These are phyloP conservation scores for Backusella macrospora DNA, from an alignment of 192 early-diverging fungal species.

Conservation along the genomic window DNA sequence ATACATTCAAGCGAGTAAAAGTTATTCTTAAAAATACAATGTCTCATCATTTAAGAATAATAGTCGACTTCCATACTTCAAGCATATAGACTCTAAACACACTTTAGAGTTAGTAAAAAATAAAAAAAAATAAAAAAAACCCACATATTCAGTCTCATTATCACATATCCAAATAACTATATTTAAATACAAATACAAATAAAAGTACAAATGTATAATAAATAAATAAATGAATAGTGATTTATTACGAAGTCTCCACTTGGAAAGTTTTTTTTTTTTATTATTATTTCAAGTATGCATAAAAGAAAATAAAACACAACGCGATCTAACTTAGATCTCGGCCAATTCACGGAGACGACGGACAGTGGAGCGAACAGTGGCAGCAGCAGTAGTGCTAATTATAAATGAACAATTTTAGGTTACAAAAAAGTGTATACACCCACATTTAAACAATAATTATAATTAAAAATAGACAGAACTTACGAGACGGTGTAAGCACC, in stretches of 20 bases:
- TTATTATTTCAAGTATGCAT: too few species aligned
- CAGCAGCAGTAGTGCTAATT: constrained; percentile 81
- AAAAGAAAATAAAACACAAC: background rate
- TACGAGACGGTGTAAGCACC: constrained; percentile 95
- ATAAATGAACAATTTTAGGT: background rate
- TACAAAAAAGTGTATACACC: too few species aligned
- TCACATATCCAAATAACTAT: too few species aligned
- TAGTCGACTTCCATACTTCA: too few species aligned
- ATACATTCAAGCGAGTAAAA: too few species aligned
- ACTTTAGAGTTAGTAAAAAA: too few species aligned
- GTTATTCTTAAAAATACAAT: too few species aligned
- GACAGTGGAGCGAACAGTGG: constrained; percentile 90
- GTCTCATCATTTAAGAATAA: too few species aligned
- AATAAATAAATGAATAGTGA: background rate
- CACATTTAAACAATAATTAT: background rate
- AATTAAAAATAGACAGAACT: constrained; percentile 40
- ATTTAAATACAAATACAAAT: background rate
- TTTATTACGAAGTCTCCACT: background rate
- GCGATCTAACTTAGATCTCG: constrained; percentile 67
- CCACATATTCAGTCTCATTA: too few species aligned
- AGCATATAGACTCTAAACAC: too few species aligned
- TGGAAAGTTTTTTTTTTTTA: constrained; percentile 1
- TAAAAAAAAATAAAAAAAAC: too few species aligned
- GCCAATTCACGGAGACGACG: constrained; percentile 97
- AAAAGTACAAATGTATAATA: background rate